Evolutionary conservation across 164 flowering plant species (phyloP).

Genomic region (Liquidambar formosana): DNA sequence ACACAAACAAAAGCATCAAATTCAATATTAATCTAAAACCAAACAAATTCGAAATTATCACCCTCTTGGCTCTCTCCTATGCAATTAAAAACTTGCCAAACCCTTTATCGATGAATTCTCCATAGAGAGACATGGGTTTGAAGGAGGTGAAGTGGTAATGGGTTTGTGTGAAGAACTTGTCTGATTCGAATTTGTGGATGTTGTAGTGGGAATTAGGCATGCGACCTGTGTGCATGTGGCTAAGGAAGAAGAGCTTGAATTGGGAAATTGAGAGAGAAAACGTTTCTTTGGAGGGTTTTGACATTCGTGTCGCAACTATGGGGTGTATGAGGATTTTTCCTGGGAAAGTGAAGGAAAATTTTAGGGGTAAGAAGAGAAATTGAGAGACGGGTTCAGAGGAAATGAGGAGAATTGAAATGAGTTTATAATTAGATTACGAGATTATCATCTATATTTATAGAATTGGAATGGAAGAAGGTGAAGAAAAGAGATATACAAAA

Average conservation of each 20-base stretch:
- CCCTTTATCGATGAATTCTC: slow-evolving; percentile 54
- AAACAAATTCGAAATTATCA: no score
- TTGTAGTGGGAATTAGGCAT: slow-evolving; percentile 29
- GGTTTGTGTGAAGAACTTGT: slow-evolving; percentile 31
- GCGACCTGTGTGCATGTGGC: slow-evolving; percentile 53
- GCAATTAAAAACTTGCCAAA: slow-evolving; percentile 94
- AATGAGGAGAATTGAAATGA: slow-evolving; percentile 6
- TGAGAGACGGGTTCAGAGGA: not conserved
- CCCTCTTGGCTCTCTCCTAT: slow-evolving; percentile 93
- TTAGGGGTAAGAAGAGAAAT: not conserved
- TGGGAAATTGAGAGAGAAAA: slow-evolving; percentile 41
- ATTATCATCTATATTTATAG: not conserved
- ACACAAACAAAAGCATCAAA: no score
- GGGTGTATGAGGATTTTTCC: slow-evolving; percentile 8
- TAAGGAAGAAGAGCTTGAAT: slow-evolving; percentile 49
- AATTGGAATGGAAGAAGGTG: not conserved
- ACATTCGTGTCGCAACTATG: slow-evolving; percentile 64
- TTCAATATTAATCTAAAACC: no score
- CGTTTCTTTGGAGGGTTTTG: slow-evolving; percentile 47
- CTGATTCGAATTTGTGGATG: slow-evolving; percentile 32
- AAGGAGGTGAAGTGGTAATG: slow-evolving; percentile 49
- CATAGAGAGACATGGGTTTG: slow-evolving; percentile 52
- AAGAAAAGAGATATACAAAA: not conserved
- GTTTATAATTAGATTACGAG: not conserved
- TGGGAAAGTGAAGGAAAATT: slow-evolving; percentile 11